Percentiles rank a stretch among this genome's conserved stretches.
Conservation (phyloP, 768 basidiomycete species). For the Collybia sp. region DNA sequence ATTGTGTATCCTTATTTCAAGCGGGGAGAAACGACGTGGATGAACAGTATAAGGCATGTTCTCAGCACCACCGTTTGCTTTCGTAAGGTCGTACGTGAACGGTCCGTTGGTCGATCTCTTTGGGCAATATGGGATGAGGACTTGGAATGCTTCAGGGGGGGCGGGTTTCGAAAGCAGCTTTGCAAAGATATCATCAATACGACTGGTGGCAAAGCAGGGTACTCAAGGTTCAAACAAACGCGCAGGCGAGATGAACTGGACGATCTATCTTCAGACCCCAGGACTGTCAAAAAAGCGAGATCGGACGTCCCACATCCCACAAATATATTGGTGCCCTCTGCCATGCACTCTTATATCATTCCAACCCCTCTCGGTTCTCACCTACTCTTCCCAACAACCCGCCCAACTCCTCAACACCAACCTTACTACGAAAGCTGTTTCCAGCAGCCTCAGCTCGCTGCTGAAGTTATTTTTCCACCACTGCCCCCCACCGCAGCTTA, state of each 20-base stretch:
- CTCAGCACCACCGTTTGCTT: conserved; percentile 90
- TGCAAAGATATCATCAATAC: conserved; percentile 43
- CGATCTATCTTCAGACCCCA: conserved; percentile 29
- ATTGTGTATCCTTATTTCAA: conserved; percentile 93
- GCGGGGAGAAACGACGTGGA: conserved; percentile 92
- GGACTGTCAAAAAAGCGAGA: conserved; percentile 44
- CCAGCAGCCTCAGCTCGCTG: conserved; percentile 41
- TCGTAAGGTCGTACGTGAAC: conserved; percentile 76
- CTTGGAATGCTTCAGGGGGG: conserved; percentile 76
- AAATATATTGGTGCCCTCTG: conserved; percentile 13
- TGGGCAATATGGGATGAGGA: conserved; percentile 89
- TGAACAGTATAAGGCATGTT: conserved; percentile 97
- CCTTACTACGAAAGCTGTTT: conserved; percentile 66
- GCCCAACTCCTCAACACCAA: conserved; percentile 63
- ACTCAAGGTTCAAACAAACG: conserved; percentile 27
- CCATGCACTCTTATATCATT: conserved; percentile 17
- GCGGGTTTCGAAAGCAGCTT: conserved; percentile 70
- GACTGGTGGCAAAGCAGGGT: conserved; percentile 23
- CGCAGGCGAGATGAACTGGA: conserved; percentile 32
- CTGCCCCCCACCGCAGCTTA: conserved; percentile 46
- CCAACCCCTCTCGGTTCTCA: conserved; percentile 23
- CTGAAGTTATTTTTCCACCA: conserved; percentile 73
- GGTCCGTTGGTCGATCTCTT: conserved; percentile 73
- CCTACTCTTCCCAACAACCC: conserved; percentile 46
- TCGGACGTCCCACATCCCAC: conserved; percentile 27